Conservation (phyloP, 306 rosid species). For the Quercus alba region DNA sequence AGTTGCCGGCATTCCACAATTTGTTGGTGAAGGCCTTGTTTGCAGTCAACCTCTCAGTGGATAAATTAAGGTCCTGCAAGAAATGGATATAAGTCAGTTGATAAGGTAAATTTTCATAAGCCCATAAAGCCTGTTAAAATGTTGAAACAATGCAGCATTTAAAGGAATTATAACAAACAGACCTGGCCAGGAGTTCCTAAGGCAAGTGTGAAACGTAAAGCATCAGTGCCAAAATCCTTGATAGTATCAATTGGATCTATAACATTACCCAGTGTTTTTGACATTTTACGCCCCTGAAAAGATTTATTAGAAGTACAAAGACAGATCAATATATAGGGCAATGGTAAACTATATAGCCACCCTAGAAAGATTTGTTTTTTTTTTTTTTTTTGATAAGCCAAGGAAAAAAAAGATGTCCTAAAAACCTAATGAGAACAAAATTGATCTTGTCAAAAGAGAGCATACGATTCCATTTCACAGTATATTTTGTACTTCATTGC, state of each 20-base stretch:
- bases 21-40: conserved; percentile 96
- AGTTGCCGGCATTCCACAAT: conserved; percentile 97
- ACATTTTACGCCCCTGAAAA: conserved; percentile 94
- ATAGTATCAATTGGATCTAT: conserved; percentile 87
- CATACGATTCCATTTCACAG: background rate
- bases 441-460: background rate
- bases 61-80: conserved; percentile 89
- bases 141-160: conserved; percentile 6
- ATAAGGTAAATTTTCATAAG: background rate
- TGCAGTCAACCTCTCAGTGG: conserved; percentile 76
- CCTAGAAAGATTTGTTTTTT: background rate
- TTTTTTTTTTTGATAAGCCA: no score
- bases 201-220: conserved; percentile 88
- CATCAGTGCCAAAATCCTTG: conserved; percentile 93
- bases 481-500: background rate
- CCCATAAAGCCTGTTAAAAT: conserved; percentile 3
- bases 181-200: conserved; percentile 99
- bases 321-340: conserved; percentile 6
- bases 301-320: background rate
- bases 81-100: conserved; percentile 10
- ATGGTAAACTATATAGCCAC: background rate
- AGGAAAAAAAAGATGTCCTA: background rate
- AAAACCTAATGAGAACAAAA: background rate
- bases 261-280: conserved; percentile 90
- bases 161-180: conserved; percentile 23